Percentiles rank a stretch among this genome's conserved stretches.
phyloP scores from a whole-genome alignment of 805 yeast species.

The Kodamaea fukazawae region DNA sequence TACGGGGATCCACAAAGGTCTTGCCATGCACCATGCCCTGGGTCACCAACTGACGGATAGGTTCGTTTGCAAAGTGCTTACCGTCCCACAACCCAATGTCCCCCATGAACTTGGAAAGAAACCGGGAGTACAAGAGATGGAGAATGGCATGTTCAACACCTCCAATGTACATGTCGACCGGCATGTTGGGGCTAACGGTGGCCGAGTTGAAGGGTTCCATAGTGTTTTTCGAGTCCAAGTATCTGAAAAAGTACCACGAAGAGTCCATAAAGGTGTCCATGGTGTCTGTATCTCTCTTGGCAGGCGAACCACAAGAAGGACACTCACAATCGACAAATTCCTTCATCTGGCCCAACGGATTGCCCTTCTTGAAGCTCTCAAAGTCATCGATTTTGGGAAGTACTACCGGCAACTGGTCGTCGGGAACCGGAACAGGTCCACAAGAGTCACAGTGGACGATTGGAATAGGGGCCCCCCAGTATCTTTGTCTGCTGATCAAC shows the following conservation, averaged over 20 bases:
- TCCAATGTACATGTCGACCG: slow-evolving; percentile 89
- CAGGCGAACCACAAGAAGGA: slow-evolving; percentile 73
- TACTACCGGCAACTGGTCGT: slow-evolving; percentile 74
- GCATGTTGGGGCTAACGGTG: slow-evolving; percentile 47
- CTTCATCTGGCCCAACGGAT: slow-evolving; percentile 53
- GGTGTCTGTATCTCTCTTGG: slow-evolving; percentile 91
- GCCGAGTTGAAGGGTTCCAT: slow-evolving; percentile 55
- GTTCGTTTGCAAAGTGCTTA: slow-evolving; percentile 61
- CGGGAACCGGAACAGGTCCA: slow-evolving; percentile 93
- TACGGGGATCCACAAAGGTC: slow-evolving; percentile 70
- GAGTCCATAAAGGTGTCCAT: slow-evolving; percentile 99
- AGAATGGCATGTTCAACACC: slow-evolving; percentile 97
- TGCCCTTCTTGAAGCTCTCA: slow-evolving; percentile 58
- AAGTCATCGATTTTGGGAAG: slow-evolving; percentile 63
- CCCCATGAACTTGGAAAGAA: slow-evolving; percentile 74
- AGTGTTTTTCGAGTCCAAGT: slow-evolving; percentile 67
- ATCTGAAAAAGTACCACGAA: slow-evolving; percentile 93
- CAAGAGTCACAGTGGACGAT: slow-evolving; percentile 82
- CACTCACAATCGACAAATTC: slow-evolving; percentile 74
- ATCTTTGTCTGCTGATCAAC: slow-evolving; percentile 91
- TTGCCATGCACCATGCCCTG: slow-evolving; percentile 99
- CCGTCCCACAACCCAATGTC: slow-evolving; percentile 71
- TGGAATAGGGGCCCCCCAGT: slow-evolving; percentile 99
- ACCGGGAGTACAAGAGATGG: slow-evolving; percentile 83
- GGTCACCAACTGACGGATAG: slow-evolving; percentile 74